phyloP scores from a whole-genome alignment of 192 early-diverging fungal genomes.

The Coemansia brasiliensis region DNA sequence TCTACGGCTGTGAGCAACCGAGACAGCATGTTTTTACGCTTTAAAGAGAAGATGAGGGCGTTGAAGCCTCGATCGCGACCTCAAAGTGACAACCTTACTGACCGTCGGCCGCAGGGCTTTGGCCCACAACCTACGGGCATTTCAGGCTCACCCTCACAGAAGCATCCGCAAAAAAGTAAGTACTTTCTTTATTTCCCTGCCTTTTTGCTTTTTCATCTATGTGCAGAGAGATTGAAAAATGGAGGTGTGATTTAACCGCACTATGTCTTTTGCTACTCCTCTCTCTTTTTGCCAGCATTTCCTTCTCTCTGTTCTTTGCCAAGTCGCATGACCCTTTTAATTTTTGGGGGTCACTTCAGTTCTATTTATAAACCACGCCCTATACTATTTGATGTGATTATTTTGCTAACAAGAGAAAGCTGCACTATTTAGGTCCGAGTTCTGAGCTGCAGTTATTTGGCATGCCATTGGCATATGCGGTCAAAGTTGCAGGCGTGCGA shows the following conservation, averaged over 20 bases:
- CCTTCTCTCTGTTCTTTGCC: too few species aligned
- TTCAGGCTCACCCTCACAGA: conserved; percentile 21
- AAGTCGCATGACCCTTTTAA: conserved; percentile 4
- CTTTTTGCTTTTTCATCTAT: neutral
- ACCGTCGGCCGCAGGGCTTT: conserved; percentile 18
- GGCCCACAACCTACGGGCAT: neutral
- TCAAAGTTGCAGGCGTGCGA: conserved; percentile 31
- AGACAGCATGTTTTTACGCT: conserved; percentile 52
- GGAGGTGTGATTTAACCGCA: too few species aligned
- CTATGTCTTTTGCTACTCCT: too few species aligned
- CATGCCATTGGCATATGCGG: conserved; percentile 31
- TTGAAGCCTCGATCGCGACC: conserved; percentile 47
- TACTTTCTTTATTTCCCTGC: neutral
- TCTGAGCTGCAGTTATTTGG: conserved; percentile 41
- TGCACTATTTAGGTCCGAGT: conserved; percentile 18
- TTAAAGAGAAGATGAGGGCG: conserved; percentile 51
- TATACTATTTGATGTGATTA: neutral
- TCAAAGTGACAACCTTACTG: conserved; percentile 46
- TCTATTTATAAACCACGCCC: conserved; percentile 1
- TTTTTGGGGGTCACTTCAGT: neutral
- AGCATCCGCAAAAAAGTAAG: conserved; percentile 38
- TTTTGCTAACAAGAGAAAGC: neutral
- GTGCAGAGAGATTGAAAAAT: too few species aligned
- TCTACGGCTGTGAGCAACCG: conserved; percentile 39
- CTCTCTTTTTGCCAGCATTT: too few species aligned